phyloP scores from a whole-genome alignment of 441 rosid species.

The Sinapis alba region DNA sequence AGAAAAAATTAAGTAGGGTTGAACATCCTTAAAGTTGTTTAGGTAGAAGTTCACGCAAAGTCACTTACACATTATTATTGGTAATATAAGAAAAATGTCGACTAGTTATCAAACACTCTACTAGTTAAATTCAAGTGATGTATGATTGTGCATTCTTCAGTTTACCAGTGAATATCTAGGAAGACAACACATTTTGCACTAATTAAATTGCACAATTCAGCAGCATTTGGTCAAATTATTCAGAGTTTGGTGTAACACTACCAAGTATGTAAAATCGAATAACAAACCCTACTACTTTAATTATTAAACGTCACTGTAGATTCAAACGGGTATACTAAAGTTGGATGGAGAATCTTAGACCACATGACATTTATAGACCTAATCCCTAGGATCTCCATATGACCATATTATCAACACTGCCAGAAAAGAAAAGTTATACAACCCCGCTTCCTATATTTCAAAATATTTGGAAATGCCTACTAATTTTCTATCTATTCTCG shows the following conservation, averaged over 20 bases:
- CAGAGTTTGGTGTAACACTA: not conserved
- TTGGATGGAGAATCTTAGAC: not conserved
- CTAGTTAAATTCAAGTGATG: too few relatives aligned
- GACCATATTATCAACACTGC: slow-evolving; percentile 8
- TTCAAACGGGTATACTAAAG: not conserved
- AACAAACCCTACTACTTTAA: not conserved
- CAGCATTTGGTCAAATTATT: not conserved
- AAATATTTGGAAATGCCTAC: not conserved
- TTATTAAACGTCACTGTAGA: not conserved
- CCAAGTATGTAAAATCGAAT: slow-evolving; percentile 2
- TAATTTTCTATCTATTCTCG: not conserved
- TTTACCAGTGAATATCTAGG: too few relatives aligned
- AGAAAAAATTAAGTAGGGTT: not conserved
- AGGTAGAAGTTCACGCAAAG: too few relatives aligned
- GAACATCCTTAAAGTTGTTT: too few relatives aligned
- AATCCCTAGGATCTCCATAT: slow-evolving; percentile 16
- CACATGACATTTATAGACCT: not conserved
- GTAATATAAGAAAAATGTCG: too few relatives aligned
- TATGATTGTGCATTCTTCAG: too few relatives aligned
- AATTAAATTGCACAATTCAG: too few relatives aligned
- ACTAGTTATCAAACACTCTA: too few relatives aligned
- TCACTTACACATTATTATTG: too few relatives aligned
- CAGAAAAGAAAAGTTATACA: not conserved
- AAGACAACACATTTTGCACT: too few relatives aligned
- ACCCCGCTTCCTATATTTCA: slow-evolving; percentile 37